phyloP scores from a whole-genome alignment of 352 stramenopile genomes.

The Phytophthora tubulina region DNA sequence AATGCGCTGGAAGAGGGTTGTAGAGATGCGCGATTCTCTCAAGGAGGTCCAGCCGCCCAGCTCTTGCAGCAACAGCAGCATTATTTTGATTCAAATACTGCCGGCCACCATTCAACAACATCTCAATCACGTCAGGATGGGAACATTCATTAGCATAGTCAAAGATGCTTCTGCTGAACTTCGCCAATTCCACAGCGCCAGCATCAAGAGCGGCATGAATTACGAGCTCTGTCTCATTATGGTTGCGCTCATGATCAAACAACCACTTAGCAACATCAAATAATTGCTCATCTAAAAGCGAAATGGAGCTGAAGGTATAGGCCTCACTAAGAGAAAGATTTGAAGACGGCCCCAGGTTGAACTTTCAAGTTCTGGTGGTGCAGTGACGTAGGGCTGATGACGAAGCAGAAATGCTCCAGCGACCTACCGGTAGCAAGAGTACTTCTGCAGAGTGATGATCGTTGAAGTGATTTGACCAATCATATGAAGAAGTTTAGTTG shows the following conservation, averaged over 20 bases:
- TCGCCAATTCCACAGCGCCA: conserved; percentile 1
- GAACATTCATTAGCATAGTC: background rate
- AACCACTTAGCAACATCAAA: conserved; percentile 5
- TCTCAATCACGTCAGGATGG: background rate
- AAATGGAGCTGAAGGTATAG: background rate
- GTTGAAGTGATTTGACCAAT: too few species aligned
- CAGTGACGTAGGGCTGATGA: background rate
- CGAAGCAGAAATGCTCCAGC: background rate
- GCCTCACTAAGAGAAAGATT: conserved; percentile 4
- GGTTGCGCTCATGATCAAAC: background rate
- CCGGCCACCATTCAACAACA: background rate
- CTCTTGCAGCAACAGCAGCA: background rate
- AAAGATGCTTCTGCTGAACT: background rate
- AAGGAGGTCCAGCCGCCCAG: conserved; percentile 1
- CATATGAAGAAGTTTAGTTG: too few species aligned
- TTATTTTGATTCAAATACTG: background rate
- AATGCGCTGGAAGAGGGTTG: background rate
- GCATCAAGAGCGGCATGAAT: background rate
- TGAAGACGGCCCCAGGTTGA: conserved; percentile 5
- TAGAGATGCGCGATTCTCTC: background rate
- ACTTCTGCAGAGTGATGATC: too few species aligned
- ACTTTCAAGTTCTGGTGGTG: background rate
- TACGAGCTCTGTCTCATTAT: background rate
- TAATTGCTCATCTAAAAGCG: conserved; percentile 3
- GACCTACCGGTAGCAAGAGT: too few species aligned